Base-by-base conservation (phyloP, 2,329 filamentous ascomycete species). In the Scorias spongiosa region DNA sequence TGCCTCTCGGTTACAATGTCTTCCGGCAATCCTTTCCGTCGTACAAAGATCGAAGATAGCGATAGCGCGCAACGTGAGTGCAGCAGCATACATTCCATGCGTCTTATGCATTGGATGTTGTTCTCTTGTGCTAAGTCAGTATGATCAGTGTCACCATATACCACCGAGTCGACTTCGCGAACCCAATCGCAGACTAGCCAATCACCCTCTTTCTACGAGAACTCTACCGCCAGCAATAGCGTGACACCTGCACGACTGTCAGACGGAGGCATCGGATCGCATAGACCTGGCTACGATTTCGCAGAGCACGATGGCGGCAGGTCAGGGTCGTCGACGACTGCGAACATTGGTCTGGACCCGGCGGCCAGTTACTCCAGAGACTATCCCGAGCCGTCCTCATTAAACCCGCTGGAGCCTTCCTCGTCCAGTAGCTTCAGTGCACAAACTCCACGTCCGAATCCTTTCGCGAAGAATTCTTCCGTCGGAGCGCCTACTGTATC, bases 401-500 rank as follows among this genome's bases (percentile, higher is more conserved):
- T 46, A 6, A 42, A 45, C 9, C 43, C 48, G 17, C 42, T 46
- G n/a, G 40, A 14, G 36, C 34, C 20, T 41, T 11, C 30, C 39
- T 12, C 18, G 12, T 20, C 14, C 30, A 40, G 36, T 39, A 32
- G 42, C 14, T n/a, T n/a, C 37, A 18, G 40, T 29, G 32, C 44
- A 42, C 30, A 46, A 32, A 30, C 44, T 41, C 44, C 58, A 28
- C 54, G 55, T 44, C 20, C 20, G 20, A 62, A 62, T 37, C 59
- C 59, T 10, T 62, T 62, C 42, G 54, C 58, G 14, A 50, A 48
- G 32, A 36, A 15, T 12, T 3, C 32, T 44, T 60, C 58, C 8
- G 42, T 59, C 41, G 57, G 58, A 12, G 54, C 51, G 8, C 51
- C 46, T 10, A 54, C 60, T 40, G 53, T 53, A 32, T 44, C 42